Evolutionary conservation across 2,329 filamentous ascomycete species (phyloP).

Genomic region (Fusarium papillatum): DNA sequence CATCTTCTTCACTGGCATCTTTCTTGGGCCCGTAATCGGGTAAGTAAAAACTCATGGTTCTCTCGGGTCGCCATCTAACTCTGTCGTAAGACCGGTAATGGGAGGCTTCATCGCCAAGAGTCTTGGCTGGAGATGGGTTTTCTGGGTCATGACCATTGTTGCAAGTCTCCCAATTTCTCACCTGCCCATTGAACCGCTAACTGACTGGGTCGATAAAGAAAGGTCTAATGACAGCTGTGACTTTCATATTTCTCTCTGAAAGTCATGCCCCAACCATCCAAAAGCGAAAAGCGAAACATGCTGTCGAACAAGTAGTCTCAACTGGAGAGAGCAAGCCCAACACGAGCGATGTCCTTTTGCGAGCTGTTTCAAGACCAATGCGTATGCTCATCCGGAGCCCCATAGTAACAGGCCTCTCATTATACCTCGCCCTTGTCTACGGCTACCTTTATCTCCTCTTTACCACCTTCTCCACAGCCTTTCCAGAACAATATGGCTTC

Average conservation of each 20-base stretch:
- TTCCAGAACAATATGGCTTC: conserved; percentile 3
- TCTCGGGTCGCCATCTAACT: background rate
- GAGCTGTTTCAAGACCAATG: conserved; percentile 1
- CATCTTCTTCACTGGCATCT: conserved; percentile 18
- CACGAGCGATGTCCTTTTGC: background rate
- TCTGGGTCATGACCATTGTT: conserved; percentile 22
- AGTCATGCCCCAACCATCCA: conserved; percentile 16
- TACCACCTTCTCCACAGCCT: conserved; percentile 11
- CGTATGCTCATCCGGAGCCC: conserved; percentile 3
- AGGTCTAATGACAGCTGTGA: background rate
- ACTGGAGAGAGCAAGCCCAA: too few relatives aligned
- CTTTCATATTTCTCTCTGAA: conserved; percentile 1
- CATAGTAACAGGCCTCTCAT: conserved; percentile 6
- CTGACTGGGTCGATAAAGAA: background rate
- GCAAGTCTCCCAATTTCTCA: background rate
- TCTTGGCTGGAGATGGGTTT: conserved; percentile 19
- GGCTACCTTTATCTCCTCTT: conserved; percentile 22
- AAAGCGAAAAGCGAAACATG: background rate
- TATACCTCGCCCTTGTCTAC: conserved; percentile 19
- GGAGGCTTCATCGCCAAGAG: conserved; percentile 13
- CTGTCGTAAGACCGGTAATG: background rate
- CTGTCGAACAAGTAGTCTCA: accelerated
- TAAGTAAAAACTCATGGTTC: background rate
- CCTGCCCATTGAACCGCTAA: accelerated
- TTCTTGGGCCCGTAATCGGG: conserved; percentile 14